These are phyloP conservation scores for Xerocomus amazonicus DNA, from an alignment of 1,284 basidiomycete genomes.

Conservation along the genomic window DNA sequence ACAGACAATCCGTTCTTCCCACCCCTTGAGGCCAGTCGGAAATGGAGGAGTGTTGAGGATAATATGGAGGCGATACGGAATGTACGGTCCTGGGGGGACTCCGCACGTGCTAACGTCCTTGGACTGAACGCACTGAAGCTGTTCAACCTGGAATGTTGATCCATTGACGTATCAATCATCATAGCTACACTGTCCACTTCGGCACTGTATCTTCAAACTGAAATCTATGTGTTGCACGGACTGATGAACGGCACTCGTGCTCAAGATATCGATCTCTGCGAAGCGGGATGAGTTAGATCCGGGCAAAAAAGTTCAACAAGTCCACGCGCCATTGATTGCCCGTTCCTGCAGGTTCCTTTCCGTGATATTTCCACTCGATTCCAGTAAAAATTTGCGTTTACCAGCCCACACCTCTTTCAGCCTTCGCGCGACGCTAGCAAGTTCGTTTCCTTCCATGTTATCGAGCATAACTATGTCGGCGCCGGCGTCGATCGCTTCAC, in stretches of 20 bases:
- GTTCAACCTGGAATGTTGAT: conserved; percentile 45
- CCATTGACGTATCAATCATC: conserved; percentile 17
- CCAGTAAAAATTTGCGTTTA: conserved; percentile 80
- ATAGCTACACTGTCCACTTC: conserved; percentile 21
- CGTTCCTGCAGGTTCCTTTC: conserved; percentile 75
- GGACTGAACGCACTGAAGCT: conserved; percentile 69
- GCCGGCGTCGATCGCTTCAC: conserved; percentile 94
- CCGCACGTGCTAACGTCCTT: conserved; percentile 55
- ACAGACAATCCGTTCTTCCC: conserved; percentile 92
- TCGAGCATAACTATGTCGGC: conserved; percentile 99
- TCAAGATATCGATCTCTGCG: conserved; percentile 90
- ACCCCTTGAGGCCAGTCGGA: conserved; percentile 62
- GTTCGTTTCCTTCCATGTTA: conserved; percentile 80
- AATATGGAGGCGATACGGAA: conserved; percentile 74
- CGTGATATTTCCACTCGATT: conserved; percentile 92
- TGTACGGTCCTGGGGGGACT: conserved; percentile 51
- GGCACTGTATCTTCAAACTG: conserved; percentile 87
- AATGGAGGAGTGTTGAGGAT: conserved; percentile 80
- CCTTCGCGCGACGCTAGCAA: conserved; percentile 64
- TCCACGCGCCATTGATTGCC: conserved; percentile 65
- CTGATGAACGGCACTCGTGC: conserved; percentile 91
- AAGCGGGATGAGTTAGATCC: conserved; percentile 4
- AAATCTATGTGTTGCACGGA: conserved; percentile 92
- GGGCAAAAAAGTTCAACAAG: not conserved
- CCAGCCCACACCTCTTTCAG: conserved; percentile 78